Base-by-base conservation (phyloP, 768 basidiomycete species). In the Suillus subaureus region DNA sequence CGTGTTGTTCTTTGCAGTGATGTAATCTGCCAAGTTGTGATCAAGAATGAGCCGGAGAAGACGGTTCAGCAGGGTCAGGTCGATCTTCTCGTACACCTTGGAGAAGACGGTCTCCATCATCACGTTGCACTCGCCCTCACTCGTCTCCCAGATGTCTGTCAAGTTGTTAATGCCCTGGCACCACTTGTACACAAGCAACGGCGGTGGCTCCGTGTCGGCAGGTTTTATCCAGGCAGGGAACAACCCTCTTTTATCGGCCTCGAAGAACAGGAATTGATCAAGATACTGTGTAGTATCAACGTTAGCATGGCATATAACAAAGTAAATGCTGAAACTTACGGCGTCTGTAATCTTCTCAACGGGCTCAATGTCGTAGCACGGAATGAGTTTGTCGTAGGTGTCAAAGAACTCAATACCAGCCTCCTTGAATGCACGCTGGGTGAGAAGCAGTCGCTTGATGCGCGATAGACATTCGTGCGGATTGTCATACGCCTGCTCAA, bases 141-240 rank as follows among this genome's bases (percentile, higher is more conserved):
- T 87, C 1, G 96, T 99, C 80, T 99, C 97, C 97, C 97, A 99
- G 47, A 99, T 89, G 66, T 99, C 97, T 3, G 93, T 96, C 75
- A 99, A 77, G 78, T 99, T 99, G 81, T 99, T 99, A 84, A 99
- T 96, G 49, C 97, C 97, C 80, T 99, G 97, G 74, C 96, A 97
- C 97, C 97, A 99, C 85, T 98, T 99, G 83, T 98, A 99, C 39
- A 98, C 96, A 39, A 99, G 88, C 18, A 99, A 85, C 3, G 97
- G 97, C 0, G 97, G 96, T 3, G 97, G 97, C 73, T 99, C 97
- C 0, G 94, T 96, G 72, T 99, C 96, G 60, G 94, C 92, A 31
- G 97, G 97, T 80, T 99, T 99, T 77, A 99, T 97, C 97, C 97
- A 99, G 1, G 95, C 89, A 13, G 97, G 97, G 90, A 99, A 99